Conservation (phyloP, 495 filamentous ascomycete genomes). For the Lepidopterella palustris region DNA sequence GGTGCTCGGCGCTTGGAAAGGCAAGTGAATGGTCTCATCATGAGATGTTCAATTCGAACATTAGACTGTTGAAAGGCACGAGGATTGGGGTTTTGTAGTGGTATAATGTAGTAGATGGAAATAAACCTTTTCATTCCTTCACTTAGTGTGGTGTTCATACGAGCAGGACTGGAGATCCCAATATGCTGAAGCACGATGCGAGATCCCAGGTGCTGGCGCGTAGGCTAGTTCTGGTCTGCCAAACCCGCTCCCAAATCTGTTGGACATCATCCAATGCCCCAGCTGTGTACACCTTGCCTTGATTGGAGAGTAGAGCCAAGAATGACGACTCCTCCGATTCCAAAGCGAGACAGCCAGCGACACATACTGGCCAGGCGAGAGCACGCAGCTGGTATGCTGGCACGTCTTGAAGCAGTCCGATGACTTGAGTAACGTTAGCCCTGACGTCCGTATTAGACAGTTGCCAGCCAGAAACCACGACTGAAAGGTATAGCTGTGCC, state of each 20-base stretch:
- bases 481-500: conserved; percentile 2
- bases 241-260: conserved; percentile 1
- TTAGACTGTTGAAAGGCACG: neutral
- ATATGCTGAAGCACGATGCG: conserved; percentile 5
- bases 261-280: neutral
- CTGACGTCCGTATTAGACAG: neutral
- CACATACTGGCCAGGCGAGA: conserved; percentile 6
- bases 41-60: neutral
- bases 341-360: conserved; percentile 8
- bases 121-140: neutral
- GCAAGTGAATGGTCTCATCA: conserved; percentile 2
- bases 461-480: conserved; percentile 9
- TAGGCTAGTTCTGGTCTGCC: neutral
- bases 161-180: conserved; percentile 5
- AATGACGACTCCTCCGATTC: neutral
- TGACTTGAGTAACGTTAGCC: neutral
- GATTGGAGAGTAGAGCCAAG: neutral
- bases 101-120: neutral
- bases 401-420: neutral
- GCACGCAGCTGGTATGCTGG: conserved; percentile 4
- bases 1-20: conserved; percentile 3
- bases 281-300: neutral
- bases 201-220: conserved; percentile 3
- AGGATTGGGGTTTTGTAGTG: neutral
- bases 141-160: neutral